Evolutionary conservation across 2,329 filamentous ascomycete species (phyloP).

Genomic region (Aspergillus neoniger): DNA sequence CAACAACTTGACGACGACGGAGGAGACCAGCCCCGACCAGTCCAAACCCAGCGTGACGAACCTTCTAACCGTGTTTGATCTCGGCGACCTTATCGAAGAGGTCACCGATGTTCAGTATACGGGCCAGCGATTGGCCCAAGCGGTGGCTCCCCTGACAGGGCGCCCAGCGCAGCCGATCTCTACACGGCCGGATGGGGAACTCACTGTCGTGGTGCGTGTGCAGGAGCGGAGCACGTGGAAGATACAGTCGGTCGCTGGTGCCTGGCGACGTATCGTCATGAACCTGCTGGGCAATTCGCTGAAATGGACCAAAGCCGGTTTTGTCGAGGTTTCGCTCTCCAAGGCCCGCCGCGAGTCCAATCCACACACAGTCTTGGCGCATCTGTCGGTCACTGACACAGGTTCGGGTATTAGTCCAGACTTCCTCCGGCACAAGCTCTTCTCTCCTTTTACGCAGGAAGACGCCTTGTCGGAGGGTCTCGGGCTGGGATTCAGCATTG

Average conservation of each 20-base stretch:
- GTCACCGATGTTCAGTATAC: constrained; percentile 28
- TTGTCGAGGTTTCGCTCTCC: constrained; percentile 25
- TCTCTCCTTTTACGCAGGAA: constrained; percentile 64
- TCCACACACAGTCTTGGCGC: constrained; percentile 16
- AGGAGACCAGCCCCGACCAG: neutral
- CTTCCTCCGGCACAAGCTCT: constrained; percentile 60
- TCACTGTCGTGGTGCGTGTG: constrained; percentile 22
- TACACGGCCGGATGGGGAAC: neutral
- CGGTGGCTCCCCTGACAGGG: neutral
- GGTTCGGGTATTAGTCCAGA: constrained; percentile 63
- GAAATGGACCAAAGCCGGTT: constrained; percentile 32
- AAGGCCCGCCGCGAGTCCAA: constrained; percentile 14
- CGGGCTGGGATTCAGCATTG: constrained; percentile 64
- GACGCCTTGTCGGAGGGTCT: constrained; percentile 58
- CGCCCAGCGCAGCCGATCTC: neutral
- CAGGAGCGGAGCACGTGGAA: constrained; percentile 25
- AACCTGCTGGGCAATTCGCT: constrained; percentile 36
- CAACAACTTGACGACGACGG: constrained; percentile 22
- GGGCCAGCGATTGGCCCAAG: constrained; percentile 18
- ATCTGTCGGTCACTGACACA: constrained; percentile 58
- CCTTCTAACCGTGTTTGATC: constrained; percentile 26
- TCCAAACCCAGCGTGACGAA: constrained; percentile 17
- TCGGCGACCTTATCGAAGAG: constrained; percentile 29
- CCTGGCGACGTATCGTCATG: constrained; percentile 33
- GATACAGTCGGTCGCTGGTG: constrained; percentile 25